Conservation (phyloP, 805 yeast genomes). For the Metschnikowia henanensis region DNA sequence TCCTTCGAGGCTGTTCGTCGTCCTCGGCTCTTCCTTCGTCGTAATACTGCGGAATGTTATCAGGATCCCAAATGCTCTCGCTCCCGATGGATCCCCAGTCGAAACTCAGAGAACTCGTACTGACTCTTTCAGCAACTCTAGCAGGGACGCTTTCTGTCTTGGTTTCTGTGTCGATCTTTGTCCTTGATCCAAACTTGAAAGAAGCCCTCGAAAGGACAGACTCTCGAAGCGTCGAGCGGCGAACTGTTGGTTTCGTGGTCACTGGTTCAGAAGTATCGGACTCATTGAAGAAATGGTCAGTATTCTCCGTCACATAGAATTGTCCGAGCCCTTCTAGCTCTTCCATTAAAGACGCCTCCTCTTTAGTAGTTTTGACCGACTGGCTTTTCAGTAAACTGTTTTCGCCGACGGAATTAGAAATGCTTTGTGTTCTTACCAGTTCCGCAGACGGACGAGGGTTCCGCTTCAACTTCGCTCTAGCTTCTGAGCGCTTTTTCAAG, state of each 20-base stretch:
- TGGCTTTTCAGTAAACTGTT: neutral
- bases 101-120: neutral
- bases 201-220: neutral
- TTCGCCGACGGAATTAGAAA: neutral
- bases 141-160: no score
- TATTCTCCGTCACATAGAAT: neutral
- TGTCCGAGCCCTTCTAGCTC: constrained; percentile 1
- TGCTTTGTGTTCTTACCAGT: no score
- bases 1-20: neutral
- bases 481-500: neutral
- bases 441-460: neutral
- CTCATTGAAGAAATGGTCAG: neutral
- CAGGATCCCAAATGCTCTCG: neutral
- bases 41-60: neutral
- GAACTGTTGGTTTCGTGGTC: neutral
- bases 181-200: neutral
- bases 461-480: neutral
- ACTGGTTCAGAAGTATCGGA: neutral
- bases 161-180: no score
- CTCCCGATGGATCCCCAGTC: neutral
- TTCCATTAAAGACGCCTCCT: neutral
- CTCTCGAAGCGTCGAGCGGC: neutral
- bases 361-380: neutral
- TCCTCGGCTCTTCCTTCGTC: neutral
- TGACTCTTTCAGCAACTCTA: neutral